phyloP scores from a whole-genome alignment of 768 basidiomycete genomes.

The Cantharellus anzutake region DNA sequence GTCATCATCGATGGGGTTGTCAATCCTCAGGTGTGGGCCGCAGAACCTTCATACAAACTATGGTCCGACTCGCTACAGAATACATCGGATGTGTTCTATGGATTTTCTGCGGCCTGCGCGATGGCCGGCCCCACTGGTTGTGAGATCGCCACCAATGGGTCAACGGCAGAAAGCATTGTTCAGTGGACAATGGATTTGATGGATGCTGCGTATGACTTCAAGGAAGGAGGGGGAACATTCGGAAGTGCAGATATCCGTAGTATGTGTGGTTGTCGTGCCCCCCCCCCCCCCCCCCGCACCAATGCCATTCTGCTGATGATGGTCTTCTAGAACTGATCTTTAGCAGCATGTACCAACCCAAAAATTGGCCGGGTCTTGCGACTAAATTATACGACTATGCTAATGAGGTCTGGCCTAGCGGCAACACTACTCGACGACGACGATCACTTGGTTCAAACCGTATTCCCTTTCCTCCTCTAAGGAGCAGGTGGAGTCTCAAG shows the following conservation, averaged over 20 bases:
- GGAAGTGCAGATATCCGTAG: neutral
- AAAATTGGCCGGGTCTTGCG: neutral
- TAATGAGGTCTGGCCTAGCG: neutral
- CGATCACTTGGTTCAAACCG: neutral
- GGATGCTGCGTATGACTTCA: slow-evolving; percentile 1
- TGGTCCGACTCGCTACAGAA: neutral
- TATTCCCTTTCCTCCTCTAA: neutral
- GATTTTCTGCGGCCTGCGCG: slow-evolving; percentile 1
- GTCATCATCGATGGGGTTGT: slow-evolving; percentile 6
- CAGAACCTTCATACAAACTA: neutral
- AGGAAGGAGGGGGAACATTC: neutral
- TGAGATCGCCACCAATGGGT: slow-evolving; percentile 1
- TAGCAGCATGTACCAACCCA: slow-evolving; percentile 1
- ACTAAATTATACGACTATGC: neutral
- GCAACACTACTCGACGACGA: neutral
- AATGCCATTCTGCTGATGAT: neutral
- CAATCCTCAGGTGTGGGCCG: neutral
- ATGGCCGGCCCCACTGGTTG: slow-evolving; percentile 1
- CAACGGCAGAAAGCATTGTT: neutral
- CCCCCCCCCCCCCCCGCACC: too few relatives aligned
- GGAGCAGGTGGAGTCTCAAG: neutral
- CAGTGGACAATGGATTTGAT: neutral
- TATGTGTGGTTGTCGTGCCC: neutral
- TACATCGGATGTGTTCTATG: neutral
- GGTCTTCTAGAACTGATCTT: slow-evolving; percentile 1